Evolutionary conservation across 768 basidiomycete genomes (phyloP).

Genomic region (Suillus brevipes): DNA sequence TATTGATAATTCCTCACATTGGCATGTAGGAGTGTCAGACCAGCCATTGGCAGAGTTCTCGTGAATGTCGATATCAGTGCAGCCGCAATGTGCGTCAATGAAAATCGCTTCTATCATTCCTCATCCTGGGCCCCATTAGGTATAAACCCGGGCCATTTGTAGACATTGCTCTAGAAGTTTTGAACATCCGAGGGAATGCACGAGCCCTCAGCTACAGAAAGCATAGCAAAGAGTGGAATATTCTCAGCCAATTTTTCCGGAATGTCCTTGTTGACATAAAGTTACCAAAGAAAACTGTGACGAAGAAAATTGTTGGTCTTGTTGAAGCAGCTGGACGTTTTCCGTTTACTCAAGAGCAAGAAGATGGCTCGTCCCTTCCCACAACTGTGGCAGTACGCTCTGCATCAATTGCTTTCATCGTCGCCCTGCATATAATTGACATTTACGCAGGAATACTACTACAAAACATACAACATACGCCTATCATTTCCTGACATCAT

Average conservation of each 20-base stretch:
- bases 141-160: slow-evolving; percentile 28
- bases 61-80: slow-evolving; percentile 50
- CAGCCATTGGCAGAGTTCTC: slow-evolving; percentile 40
- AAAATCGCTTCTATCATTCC: neutral
- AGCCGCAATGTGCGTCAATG: slow-evolving; percentile 41
- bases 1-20: neutral
- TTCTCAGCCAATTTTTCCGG: slow-evolving; percentile 41
- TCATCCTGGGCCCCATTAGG: slow-evolving; percentile 12
- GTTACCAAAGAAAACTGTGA: slow-evolving; percentile 16
- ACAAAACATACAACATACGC: slow-evolving; percentile 33
- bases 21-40: slow-evolving; percentile 45
- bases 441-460: slow-evolving; percentile 43
- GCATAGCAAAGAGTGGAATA: slow-evolving; percentile 26
- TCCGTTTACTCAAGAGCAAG: slow-evolving; percentile 35
- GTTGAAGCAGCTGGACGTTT: slow-evolving; percentile 40
- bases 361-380: slow-evolving; percentile 2
- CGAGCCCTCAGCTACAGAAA: slow-evolving; percentile 28
- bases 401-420: neutral
- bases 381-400: slow-evolving; percentile 33
- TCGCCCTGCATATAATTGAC: neutral
- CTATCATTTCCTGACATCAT: slow-evolving; percentile 39
- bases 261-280: slow-evolving; percentile 31
- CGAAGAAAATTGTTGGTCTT: slow-evolving; percentile 40
- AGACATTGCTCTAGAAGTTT: slow-evolving; percentile 35
- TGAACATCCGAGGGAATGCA: slow-evolving; percentile 26